A percentile compares a stretch with the other conserved stretches of the same genome.
These are phyloP conservation scores for Noccaea bulbosa DNA, from an alignment of 345 rosid species.

Conservation along the genomic window DNA sequence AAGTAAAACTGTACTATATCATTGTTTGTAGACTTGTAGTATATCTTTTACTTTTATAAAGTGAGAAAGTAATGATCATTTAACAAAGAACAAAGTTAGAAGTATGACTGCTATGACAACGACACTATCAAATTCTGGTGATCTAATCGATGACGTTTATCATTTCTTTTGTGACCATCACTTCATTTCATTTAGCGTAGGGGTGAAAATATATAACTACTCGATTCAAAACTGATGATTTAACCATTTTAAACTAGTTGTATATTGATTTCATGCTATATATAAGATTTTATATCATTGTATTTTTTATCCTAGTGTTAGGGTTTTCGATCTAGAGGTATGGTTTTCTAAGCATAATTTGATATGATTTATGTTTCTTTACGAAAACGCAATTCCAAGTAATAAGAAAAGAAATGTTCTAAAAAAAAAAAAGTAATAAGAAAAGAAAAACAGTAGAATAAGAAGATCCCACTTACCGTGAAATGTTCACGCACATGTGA, in stretches of 20 bases:
- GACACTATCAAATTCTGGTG: neutral
- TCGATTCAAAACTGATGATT: neutral
- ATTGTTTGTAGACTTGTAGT: conserved; percentile 20
- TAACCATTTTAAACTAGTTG: neutral
- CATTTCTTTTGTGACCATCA: neutral
- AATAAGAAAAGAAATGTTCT: no score
- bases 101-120: neutral
- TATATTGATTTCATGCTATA: neutral
- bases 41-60: neutral
- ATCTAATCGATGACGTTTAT: conserved; percentile 26
- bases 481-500: conserved; percentile 30
- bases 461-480: conserved; percentile 17
- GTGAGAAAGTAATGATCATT: neutral
- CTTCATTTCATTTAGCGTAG: neutral
- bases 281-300: neutral
- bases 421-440: no score
- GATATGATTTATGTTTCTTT: no score
- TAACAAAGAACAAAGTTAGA: neutral
- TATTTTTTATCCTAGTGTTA: neutral
- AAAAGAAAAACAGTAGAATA: neutral
- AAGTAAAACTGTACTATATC: neutral
- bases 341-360: neutral
- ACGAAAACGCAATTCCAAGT: no score
- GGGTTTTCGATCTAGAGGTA: neutral
- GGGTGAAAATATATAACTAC: conserved; percentile 7